Percentiles rank a stretch among this genome's conserved stretches.
Conservation (phyloP, 768 basidiomycete species). For the Leccinum broughii region DNA sequence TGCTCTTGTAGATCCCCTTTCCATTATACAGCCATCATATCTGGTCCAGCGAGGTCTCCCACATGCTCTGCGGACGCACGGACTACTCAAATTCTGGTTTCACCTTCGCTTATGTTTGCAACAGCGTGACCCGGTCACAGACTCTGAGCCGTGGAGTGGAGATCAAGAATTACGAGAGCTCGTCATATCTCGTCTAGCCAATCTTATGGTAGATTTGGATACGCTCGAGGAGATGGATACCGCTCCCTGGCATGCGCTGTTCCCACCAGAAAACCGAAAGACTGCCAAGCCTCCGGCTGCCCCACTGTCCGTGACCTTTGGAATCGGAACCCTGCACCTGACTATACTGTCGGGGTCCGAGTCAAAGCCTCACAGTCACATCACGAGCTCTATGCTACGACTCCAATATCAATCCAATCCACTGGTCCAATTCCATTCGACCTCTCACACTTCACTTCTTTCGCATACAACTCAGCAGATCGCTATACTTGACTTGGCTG, state of each 20-base stretch:
- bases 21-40: constrained; percentile 81
- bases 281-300: constrained; percentile 7
- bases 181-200: constrained; percentile 39
- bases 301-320: constrained; percentile 16
- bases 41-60: constrained; percentile 76
- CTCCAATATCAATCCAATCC: constrained; percentile 25
- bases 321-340: constrained; percentile 20
- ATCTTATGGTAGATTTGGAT: constrained; percentile 46
- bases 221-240: constrained; percentile 30
- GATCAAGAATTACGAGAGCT: constrained; percentile 37
- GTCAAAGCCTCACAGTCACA: constrained; percentile 24
- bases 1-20: constrained; percentile 69
- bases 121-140: constrained; percentile 43
- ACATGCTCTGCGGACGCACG: constrained; percentile 63
- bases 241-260: constrained; percentile 26
- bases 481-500: constrained; percentile 39
- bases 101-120: constrained; percentile 59
- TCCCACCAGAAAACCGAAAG: constrained; percentile 12
- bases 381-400: constrained; percentile 27
- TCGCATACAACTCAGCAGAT: constrained; percentile 21
- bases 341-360: constrained; percentile 20
- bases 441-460: constrained; percentile 18
- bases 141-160: constrained; percentile 12
- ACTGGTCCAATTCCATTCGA: constrained; percentile 10
- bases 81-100: constrained; percentile 74